phyloP scores from a whole-genome alignment of 305 asterid genomes.

The Fraxinus platypoda region DNA sequence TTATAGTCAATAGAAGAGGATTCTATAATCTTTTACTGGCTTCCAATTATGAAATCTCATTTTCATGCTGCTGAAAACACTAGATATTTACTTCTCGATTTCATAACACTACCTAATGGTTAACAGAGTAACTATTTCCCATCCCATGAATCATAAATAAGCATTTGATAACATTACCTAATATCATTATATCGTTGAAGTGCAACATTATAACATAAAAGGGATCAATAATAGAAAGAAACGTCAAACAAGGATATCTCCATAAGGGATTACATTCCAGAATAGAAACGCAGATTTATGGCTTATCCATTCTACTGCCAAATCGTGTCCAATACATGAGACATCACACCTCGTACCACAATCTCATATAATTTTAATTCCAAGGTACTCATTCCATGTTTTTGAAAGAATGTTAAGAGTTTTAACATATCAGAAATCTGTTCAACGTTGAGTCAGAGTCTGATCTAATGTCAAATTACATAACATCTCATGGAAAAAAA shows the following conservation, averaged over 20 bases:
- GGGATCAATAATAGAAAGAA: neutral
- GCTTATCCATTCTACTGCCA: neutral
- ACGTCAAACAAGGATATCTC: neutral
- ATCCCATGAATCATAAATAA: neutral
- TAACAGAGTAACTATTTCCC: neutral
- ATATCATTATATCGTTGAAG: neutral
- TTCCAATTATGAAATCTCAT: neutral
- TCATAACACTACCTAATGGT: neutral
- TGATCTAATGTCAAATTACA: neutral
- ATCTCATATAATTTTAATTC: neutral
- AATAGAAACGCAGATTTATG: neutral
- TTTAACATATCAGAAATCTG: neutral
- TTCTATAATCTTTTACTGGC: neutral
- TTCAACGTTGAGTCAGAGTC: neutral
- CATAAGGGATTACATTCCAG: neutral
- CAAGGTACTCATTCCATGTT: neutral
- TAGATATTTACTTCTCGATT: neutral
- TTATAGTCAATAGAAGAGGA: neutral
- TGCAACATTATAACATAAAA: neutral
- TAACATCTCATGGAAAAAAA: neutral
- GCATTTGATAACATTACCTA: neutral
- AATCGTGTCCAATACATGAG: neutral
- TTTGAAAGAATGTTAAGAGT: neutral
- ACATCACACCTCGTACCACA: neutral
- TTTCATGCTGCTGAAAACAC: neutral